Conservation (phyloP, 306 rosid genomes). For the Mucuna pruriens region DNA sequence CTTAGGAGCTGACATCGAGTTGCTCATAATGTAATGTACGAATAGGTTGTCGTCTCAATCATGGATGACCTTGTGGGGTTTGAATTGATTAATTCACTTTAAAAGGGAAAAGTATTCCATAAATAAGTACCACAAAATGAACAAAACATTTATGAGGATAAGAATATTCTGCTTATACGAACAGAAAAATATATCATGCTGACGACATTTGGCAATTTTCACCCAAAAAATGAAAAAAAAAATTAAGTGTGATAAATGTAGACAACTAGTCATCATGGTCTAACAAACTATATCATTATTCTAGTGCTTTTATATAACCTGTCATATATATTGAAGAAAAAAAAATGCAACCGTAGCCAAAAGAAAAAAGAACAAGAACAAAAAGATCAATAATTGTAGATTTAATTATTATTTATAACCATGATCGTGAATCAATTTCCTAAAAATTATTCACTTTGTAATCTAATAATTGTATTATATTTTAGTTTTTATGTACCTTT, state of each 20-base stretch:
- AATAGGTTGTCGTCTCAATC: conserved; percentile 19
- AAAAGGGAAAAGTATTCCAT: background rate
- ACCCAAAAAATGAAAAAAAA: background rate
- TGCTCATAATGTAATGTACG: background rate
- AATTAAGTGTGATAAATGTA: background rate
- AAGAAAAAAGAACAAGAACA: background rate
- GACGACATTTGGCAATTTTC: background rate
- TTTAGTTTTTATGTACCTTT: background rate
- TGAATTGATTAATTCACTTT: background rate
- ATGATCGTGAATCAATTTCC: background rate
- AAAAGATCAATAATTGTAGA: background rate
- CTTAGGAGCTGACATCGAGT: background rate
- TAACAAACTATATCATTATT: background rate
- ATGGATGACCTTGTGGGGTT: conserved; percentile 21
- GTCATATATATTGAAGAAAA: background rate
- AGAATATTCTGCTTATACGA: conserved; percentile 5
- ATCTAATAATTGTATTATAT: background rate
- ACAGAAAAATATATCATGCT: background rate
- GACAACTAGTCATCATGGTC: background rate
- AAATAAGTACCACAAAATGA: background rate
- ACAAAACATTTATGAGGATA: background rate
- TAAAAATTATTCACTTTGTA: background rate
- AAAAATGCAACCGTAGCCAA: background rate
- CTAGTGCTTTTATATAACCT: background rate
- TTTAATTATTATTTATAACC: background rate